Evolutionary conservation across 2,329 filamentous ascomycete species (phyloP).

Genomic region (Aspergillus brunneoviolaceus): DNA sequence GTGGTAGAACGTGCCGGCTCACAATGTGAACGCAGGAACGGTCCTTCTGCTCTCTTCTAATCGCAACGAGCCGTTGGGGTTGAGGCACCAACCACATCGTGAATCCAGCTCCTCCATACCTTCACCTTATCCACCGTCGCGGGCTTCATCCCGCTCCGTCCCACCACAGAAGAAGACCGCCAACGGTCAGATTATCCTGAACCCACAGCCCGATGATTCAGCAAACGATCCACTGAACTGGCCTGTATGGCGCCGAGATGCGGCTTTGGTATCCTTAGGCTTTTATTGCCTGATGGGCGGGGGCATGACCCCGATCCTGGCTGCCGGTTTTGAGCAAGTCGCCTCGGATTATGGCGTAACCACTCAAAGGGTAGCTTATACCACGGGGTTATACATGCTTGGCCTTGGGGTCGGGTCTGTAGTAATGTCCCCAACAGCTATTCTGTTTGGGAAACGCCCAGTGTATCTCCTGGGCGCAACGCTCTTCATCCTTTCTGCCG

Average conservation of each 20-base stretch:
- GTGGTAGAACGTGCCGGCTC: neutral
- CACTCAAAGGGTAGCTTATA: conserved; percentile 74
- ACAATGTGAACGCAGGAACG: conserved; percentile 49
- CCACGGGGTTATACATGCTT: conserved; percentile 92
- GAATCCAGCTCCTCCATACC: conserved; percentile 57
- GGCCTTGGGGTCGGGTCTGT: conserved; percentile 84
- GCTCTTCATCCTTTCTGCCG: conserved; percentile 71
- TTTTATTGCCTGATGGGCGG: conserved; percentile 93
- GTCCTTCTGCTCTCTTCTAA: conserved; percentile 61
- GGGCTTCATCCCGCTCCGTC: conserved; percentile 37
- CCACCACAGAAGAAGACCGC: conserved; percentile 68
- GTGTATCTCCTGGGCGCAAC: conserved; percentile 78
- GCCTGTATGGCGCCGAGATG: conserved; percentile 76
- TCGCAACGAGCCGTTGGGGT: conserved; percentile 62
- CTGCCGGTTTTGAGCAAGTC: conserved; percentile 84
- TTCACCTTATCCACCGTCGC: conserved; percentile 43
- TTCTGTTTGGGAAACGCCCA: conserved; percentile 84
- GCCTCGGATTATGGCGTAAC: conserved; percentile 65
- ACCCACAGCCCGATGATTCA: conserved; percentile 89
- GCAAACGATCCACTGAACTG: conserved; percentile 91
- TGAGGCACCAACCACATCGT: conserved; percentile 62
- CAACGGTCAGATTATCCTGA: conserved; percentile 81
- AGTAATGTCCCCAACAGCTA: conserved; percentile 83
- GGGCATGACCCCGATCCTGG: conserved; percentile 85
- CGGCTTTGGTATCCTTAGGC: conserved; percentile 76